Evolutionary conservation across 2,329 filamentous ascomycete genomes (phyloP).

Genomic region (Gnomoniopsis sp.): DNA sequence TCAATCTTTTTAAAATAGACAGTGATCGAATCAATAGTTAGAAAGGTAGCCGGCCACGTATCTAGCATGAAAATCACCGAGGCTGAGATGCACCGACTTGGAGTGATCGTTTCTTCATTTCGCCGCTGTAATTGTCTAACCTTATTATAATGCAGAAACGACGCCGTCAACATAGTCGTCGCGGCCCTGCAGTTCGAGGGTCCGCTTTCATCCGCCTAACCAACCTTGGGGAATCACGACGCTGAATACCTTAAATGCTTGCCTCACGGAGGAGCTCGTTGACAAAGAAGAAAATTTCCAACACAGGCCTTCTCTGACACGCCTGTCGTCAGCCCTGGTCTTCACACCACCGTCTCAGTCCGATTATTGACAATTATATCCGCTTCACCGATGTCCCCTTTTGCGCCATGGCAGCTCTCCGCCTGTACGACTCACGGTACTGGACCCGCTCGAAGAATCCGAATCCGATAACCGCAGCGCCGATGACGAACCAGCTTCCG

Average conservation of each 20-base stretch:
- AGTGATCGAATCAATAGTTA: no score
- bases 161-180: background rate
- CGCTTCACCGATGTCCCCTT: slow-evolving; percentile 29
- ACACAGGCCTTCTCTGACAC: background rate
- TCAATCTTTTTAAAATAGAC: no score
- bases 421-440: slow-evolving; percentile 61
- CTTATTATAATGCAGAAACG: slow-evolving; percentile 11
- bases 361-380: slow-evolving; percentile 24
- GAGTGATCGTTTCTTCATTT: slow-evolving; percentile 12
- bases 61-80: background rate
- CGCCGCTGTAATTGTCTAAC: slow-evolving; percentile 5
- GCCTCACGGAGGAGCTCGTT: background rate
- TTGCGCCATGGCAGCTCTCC: slow-evolving; percentile 41
- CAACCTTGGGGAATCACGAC: background rate
- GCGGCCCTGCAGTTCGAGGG: background rate
- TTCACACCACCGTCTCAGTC: background rate
- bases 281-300: background rate
- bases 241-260: background rate
- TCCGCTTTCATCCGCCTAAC: background rate
- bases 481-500: slow-evolving; percentile 56
- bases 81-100: background rate
- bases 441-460: slow-evolving; percentile 66
- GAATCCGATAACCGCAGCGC: slow-evolving; percentile 54
- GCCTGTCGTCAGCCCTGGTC: background rate
- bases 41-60: no score